Conservation (phyloP, 2,329 filamentous ascomycete genomes). For the Waltergamsia citrina region DNA sequence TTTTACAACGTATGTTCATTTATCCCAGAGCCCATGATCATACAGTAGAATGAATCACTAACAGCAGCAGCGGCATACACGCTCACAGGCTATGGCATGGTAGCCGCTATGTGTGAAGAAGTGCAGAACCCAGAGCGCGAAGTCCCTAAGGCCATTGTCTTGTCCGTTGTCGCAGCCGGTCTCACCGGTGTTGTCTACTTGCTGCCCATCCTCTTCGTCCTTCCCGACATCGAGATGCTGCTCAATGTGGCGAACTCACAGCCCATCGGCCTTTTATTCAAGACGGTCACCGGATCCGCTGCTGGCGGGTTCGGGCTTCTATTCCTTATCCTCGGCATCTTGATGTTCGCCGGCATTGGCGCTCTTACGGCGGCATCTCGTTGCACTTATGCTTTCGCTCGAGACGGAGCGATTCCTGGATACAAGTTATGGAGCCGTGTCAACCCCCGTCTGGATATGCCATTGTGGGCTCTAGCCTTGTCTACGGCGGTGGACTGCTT, state of each 20-base stretch:
- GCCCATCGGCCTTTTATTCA: constrained; percentile 68
- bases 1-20: constrained; percentile 38
- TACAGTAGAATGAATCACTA: constrained; percentile 1
- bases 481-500: constrained; percentile 61
- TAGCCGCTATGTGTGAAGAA: constrained; percentile 47
- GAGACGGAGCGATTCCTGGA: constrained; percentile 66
- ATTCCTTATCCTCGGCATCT: constrained; percentile 67
- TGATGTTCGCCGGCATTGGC: constrained; percentile 68
- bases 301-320: constrained; percentile 67
- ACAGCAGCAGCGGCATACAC: constrained; percentile 23
- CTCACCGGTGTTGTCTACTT: constrained; percentile 55
- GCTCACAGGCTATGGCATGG: constrained; percentile 39
- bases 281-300: constrained; percentile 62
- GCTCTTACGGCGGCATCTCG: constrained; percentile 65
- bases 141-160: constrained; percentile 59
- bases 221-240: constrained; percentile 56
- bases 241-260: constrained; percentile 61
- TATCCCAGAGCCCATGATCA: too few relatives aligned
- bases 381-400: constrained; percentile 68
- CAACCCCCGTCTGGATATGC: constrained; percentile 56
- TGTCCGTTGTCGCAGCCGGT: constrained; percentile 55
- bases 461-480: constrained; percentile 58
- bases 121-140: constrained; percentile 52
- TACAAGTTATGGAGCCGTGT: constrained; percentile 58
- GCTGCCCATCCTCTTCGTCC: constrained; percentile 66